These are phyloP conservation scores for Vicia villosa DNA, from an alignment of 306 rosid genomes.

Conservation along the genomic window DNA sequence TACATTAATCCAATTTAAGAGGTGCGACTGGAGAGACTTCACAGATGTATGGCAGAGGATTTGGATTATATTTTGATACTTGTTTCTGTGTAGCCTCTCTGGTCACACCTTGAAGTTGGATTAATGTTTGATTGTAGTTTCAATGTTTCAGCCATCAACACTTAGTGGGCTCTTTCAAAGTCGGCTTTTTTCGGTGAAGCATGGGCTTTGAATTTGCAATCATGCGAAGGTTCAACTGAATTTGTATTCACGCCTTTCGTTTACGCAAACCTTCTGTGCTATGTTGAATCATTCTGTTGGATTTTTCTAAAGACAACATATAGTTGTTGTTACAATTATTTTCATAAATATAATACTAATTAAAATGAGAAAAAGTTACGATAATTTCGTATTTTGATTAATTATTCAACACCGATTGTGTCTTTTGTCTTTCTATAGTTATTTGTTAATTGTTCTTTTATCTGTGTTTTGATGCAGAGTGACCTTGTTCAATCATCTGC, in stretches of 20 bases:
- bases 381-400: not conserved
- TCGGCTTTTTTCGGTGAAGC: conserved; percentile 37
- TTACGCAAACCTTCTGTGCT: conserved; percentile 32
- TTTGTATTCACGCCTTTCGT: conserved; percentile 30
- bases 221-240: conserved; percentile 37
- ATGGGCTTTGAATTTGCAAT: conserved; percentile 38
- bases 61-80: not conserved
- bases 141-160: conserved; percentile 38
- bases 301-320: too few relatives aligned
- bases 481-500: conserved; percentile 56
- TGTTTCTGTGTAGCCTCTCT: not conserved
- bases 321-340: not conserved
- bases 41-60: not conserved
- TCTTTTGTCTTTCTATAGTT: not conserved
- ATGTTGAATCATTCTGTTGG: not conserved
- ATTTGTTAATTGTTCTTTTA: conserved; percentile 15
- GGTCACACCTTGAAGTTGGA: not conserved
- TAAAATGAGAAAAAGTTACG: not conserved
- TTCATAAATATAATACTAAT: not conserved
- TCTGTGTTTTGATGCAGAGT: conserved; percentile 48
- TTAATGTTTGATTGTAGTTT: conserved; percentile 26
- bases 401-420: conserved; percentile 2
- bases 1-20: not conserved
- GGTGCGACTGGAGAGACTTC: not conserved
- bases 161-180: conserved; percentile 25